Conservation (phyloP, 345 rosid genomes). For the Hirschfeldia incana region DNA sequence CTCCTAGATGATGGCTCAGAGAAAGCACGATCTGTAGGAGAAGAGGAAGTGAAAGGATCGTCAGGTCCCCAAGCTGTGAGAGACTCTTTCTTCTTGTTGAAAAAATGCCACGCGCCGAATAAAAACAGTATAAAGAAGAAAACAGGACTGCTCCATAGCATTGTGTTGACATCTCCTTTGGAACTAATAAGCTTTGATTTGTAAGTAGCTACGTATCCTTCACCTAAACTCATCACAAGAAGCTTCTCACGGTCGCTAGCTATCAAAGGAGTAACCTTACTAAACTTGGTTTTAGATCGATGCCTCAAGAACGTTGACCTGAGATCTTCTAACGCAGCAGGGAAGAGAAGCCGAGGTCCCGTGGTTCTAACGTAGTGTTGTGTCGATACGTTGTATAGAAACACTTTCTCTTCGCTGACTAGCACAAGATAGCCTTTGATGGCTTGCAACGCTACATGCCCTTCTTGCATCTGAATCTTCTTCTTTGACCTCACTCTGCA, state of each 20-base stretch:
- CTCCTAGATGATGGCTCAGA: constrained; percentile 66
- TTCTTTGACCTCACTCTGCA: constrained; percentile 88
- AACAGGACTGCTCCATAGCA: constrained; percentile 88
- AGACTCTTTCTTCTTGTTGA: constrained; percentile 94
- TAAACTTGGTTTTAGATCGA: constrained; percentile 40
- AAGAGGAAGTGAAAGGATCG: constrained; percentile 68
- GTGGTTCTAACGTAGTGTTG: constrained; percentile 73
- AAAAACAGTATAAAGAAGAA: constrained; percentile 76
- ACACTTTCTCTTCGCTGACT: constrained; percentile 62
- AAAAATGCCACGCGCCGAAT: constrained; percentile 90
- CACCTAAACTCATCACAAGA: constrained; percentile 74
- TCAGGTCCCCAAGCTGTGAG: constrained; percentile 95
- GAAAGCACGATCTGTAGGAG: constrained; percentile 58
- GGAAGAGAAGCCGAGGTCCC: constrained; percentile 72
- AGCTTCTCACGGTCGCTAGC: constrained; percentile 85
- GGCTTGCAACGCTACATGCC: constrained; percentile 69
- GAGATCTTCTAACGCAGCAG: constrained; percentile 72
- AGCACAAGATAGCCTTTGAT: constrained; percentile 82
- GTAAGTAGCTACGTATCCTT: constrained; percentile 78
- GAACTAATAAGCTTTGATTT: constrained; percentile 66
- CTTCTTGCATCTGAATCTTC: constrained; percentile 61
- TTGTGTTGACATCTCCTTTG: constrained; percentile 66
- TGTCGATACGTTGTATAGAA: constrained; percentile 78
- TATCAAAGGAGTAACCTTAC: constrained; percentile 51
- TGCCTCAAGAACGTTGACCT: constrained; percentile 68